phyloP scores from a whole-genome alignment of 2,329 filamentous ascomycete genomes.

The Sporothrix globosa region DNA sequence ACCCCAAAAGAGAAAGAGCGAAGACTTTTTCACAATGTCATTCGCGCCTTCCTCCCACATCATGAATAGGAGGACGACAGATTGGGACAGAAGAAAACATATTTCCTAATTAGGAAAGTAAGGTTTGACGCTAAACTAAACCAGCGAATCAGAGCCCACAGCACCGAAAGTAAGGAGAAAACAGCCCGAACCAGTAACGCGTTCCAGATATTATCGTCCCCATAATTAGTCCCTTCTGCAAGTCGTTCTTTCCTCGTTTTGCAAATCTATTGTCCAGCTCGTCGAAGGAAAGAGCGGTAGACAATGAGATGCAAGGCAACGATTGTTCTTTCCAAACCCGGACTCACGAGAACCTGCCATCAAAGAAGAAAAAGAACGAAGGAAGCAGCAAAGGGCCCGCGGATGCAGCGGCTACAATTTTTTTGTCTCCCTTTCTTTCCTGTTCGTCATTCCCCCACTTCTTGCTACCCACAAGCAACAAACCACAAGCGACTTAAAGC shows the following conservation, averaged over 20 bases:
- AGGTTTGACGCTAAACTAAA: not conserved
- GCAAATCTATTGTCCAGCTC: not conserved
- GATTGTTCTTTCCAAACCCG: conserved; percentile 7
- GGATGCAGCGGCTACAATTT: not conserved
- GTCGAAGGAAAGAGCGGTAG: not conserved
- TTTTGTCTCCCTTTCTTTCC: not conserved
- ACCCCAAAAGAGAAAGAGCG: not conserved
- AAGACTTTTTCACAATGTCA: not conserved
- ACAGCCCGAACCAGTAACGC: not conserved
- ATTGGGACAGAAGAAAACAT: conserved; percentile 35
- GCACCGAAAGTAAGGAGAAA: not conserved
- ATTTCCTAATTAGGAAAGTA: conserved; percentile 31
- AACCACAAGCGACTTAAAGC: not conserved
- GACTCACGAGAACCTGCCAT: not conserved
- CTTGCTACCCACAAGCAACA: not conserved
- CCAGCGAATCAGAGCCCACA: conserved; percentile 25
- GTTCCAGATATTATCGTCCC: not conserved
- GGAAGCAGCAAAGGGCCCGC: conserved; percentile 6
- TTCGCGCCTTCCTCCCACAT: conserved; percentile 27
- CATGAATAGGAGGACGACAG: not conserved
- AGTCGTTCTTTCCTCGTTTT: not conserved
- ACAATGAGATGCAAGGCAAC: not conserved
- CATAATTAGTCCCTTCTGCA: not conserved
- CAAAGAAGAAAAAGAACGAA: not conserved
- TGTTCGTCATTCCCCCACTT: not conserved